phyloP scores from a whole-genome alignment of 345 rosid genomes.

The Gossypium australe region DNA sequence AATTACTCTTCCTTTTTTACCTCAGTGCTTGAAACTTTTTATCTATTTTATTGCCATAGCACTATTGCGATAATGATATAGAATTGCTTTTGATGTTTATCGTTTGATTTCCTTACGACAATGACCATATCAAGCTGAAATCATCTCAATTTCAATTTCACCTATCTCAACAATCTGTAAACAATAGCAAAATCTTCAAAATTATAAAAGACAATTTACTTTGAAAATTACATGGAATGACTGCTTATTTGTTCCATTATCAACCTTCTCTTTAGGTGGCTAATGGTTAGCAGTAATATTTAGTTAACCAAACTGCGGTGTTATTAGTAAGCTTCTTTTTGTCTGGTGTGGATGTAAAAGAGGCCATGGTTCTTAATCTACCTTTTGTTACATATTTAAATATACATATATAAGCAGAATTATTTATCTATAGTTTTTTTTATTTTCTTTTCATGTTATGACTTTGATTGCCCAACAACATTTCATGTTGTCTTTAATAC shows the following conservation, averaged over 20 bases:
- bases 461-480: constrained; percentile 17
- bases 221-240: neutral
- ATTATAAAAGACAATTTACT: neutral
- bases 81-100: neutral
- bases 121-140: neutral
- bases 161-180: neutral
- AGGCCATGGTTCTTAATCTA: neutral
- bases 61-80: neutral
- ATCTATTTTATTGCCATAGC: neutral
- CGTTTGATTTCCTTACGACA: neutral
- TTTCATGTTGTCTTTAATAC: neutral
- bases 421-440: neutral
- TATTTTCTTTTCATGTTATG: constrained; percentile 2
- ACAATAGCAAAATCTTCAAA: neutral
- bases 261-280: neutral
- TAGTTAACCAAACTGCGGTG: neutral
- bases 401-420: neutral
- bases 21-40: neutral
- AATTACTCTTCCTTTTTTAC: neutral
- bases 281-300: neutral
- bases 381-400: neutral
- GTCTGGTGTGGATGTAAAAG: neutral
- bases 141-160: neutral
- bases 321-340: constrained; percentile 2
- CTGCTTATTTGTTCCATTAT: neutral